These are phyloP conservation scores for Poteriospumella lacustris DNA, from an alignment of 108 stramenopile genomes.

Conservation along the genomic window DNA sequence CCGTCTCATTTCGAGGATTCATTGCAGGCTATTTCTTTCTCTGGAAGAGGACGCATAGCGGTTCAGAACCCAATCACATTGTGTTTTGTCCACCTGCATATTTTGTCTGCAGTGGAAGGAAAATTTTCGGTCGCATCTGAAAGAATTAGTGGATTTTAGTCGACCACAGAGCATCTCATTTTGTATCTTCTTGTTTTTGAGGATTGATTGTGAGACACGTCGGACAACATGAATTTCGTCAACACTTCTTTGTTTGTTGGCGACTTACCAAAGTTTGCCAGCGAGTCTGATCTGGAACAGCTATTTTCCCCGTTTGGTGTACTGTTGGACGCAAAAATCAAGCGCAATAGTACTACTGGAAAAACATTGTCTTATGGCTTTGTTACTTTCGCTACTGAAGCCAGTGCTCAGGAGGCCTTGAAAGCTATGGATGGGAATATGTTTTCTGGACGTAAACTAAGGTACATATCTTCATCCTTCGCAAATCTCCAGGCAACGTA, in stretches of 20 bases:
- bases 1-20: too few relatives aligned
- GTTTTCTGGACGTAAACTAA: neutral
- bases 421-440: neutral
- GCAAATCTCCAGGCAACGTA: neutral
- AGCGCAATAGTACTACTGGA: neutral
- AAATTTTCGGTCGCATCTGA: too few relatives aligned
- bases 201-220: neutral
- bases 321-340: neutral
- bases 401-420: neutral
- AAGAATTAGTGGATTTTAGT: too few relatives aligned
- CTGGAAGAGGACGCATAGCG: too few relatives aligned
- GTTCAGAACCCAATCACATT: too few relatives aligned
- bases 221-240: neutral
- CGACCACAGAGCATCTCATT: too few relatives aligned
- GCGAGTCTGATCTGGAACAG: neutral
- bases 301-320: neutral
- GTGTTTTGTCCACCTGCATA: too few relatives aligned
- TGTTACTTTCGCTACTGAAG: neutral
- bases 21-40: too few relatives aligned
- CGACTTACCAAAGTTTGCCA: neutral
- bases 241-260: neutral
- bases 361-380: neutral
- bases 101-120: too few relatives aligned
- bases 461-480: neutral
- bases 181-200: too few relatives aligned